phyloP scores from a whole-genome alignment of 495 filamentous ascomycete species.

The Cladorrhinum samala region DNA sequence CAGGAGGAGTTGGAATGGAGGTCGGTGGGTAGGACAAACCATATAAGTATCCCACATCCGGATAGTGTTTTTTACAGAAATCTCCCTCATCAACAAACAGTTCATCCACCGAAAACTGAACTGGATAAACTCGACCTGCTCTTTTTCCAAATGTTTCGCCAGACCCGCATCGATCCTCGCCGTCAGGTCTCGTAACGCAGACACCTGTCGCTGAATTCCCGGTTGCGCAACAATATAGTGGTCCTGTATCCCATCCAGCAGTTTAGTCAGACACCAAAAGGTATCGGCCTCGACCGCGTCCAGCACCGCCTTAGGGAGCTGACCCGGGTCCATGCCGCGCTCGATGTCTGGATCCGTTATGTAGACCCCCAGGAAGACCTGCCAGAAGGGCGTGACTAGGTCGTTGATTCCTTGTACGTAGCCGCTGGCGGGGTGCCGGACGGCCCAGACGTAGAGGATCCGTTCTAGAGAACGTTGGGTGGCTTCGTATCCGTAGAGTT shows the following conservation, averaged over 20 bases:
- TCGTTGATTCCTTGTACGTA: slow-evolving; percentile 99
- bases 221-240: slow-evolving; percentile 98
- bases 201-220: slow-evolving; percentile 90
- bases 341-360: slow-evolving; percentile 91
- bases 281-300: slow-evolving; percentile 97
- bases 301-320: slow-evolving; percentile 81
- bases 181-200: slow-evolving; percentile 79
- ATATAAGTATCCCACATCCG: slow-evolving; percentile 99
- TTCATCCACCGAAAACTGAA: slow-evolving; percentile 99
- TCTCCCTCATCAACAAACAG: slow-evolving; percentile 93
- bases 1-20: too few relatives aligned
- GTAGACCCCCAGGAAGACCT: slow-evolving; percentile 90
- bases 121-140: slow-evolving; percentile 96
- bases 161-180: slow-evolving; percentile 79
- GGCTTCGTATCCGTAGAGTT: slow-evolving; percentile 90
- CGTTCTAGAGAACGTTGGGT: slow-evolving; percentile 90
- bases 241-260: slow-evolving; percentile 96
- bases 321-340: slow-evolving; percentile 91
- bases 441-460: slow-evolving; percentile 96
- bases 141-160: slow-evolving; percentile 79
- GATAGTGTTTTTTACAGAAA: slow-evolving; percentile 91
- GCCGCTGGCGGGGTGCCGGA: slow-evolving; percentile 91
- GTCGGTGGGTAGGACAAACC: slow-evolving; percentile 59
- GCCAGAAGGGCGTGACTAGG: slow-evolving; percentile 94
- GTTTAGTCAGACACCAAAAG: slow-evolving; percentile 96